Evolutionary conservation across 2,329 filamentous ascomycete species (phyloP).

Genomic region (Ceratocystis cacaofunesta): DNA sequence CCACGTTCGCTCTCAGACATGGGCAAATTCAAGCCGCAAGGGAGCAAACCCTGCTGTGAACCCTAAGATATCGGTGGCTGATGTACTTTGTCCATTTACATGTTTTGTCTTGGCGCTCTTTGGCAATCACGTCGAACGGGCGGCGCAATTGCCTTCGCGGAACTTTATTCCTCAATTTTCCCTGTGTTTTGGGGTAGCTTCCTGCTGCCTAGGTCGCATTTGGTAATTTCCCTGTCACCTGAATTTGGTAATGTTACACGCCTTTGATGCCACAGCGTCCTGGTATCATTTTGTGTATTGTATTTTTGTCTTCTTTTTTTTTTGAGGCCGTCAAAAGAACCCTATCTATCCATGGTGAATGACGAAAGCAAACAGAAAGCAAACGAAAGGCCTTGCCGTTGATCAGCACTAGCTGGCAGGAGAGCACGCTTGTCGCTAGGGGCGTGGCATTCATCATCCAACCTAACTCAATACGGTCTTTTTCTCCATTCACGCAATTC

Average conservation of each 20-base stretch:
- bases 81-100: not conserved
- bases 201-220: not conserved
- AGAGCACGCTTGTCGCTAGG: not conserved
- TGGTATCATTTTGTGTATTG: too few relatives aligned
- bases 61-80: not conserved
- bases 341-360: not conserved
- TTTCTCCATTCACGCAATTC: not conserved
- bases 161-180: not conserved
- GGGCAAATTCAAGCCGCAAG: not conserved
- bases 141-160: not conserved
- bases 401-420: not conserved
- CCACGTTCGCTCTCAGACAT: not conserved
- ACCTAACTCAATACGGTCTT: not conserved
- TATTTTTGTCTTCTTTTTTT: not conserved
- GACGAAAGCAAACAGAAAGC: not conserved
- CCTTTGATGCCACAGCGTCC: not conserved
- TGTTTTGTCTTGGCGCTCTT: not conserved
- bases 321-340: not conserved
- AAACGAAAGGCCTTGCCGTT: not conserved
- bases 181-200: not conserved
- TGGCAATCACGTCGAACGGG: not conserved
- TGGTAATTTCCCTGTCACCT: not conserved
- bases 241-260: not conserved
- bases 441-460: not conserved
- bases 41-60: not conserved